A percentile compares a stretch with the other conserved stretches of the same genome.
phyloP scores from a whole-genome alignment of 2,329 filamentous ascomycete species.

The Eutypa lata region DNA sequence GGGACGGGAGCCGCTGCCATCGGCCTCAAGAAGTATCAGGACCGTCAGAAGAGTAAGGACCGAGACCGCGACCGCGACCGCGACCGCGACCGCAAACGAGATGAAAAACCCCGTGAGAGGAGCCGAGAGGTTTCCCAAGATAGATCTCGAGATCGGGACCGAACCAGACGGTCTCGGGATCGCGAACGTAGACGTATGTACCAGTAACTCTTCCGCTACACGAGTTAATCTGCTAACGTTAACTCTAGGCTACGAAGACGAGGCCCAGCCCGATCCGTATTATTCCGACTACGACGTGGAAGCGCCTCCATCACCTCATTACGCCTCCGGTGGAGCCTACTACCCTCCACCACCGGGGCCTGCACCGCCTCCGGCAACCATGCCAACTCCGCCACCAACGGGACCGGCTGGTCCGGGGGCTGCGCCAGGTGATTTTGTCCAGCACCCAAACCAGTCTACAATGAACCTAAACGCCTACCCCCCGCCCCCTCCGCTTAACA shows the following conservation, averaged over 20 bases:
- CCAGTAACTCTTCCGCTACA: neutral
- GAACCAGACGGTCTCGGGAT: slow-evolving; percentile 23
- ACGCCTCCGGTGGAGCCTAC: slow-evolving; percentile 26
- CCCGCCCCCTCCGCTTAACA: slow-evolving; percentile 5
- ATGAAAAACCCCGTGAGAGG: slow-evolving; percentile 32
- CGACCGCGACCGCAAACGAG: slow-evolving; percentile 19
- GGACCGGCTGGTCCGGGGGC: slow-evolving; percentile 11
- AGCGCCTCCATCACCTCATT: slow-evolving; percentile 24
- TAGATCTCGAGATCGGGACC: slow-evolving; percentile 19
- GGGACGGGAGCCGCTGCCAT: slow-evolving; percentile 59
- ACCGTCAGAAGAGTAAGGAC: slow-evolving; percentile 43
- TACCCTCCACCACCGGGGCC: slow-evolving; percentile 19
- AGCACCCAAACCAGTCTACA: slow-evolving; percentile 26
- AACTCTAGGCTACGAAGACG: slow-evolving; percentile 28
- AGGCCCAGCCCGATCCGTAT: slow-evolving; percentile 17
- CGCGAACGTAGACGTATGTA: slow-evolving; percentile 31
- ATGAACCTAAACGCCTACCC: slow-evolving; percentile 25
- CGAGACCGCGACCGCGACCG: too few relatives aligned
- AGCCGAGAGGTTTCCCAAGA: slow-evolving; percentile 15
- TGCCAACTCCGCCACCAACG: slow-evolving; percentile 6
- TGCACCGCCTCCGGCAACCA: neutral
- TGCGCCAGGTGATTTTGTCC: slow-evolving; percentile 21
- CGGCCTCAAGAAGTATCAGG: slow-evolving; percentile 58
- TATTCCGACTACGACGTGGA: slow-evolving; percentile 20
- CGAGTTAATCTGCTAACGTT: slow-evolving; percentile 10